These are phyloP conservation scores for Pseudovirgaria hyperparasitica DNA, from an alignment of 2,329 filamentous ascomycete genomes.

Conservation along the genomic window DNA sequence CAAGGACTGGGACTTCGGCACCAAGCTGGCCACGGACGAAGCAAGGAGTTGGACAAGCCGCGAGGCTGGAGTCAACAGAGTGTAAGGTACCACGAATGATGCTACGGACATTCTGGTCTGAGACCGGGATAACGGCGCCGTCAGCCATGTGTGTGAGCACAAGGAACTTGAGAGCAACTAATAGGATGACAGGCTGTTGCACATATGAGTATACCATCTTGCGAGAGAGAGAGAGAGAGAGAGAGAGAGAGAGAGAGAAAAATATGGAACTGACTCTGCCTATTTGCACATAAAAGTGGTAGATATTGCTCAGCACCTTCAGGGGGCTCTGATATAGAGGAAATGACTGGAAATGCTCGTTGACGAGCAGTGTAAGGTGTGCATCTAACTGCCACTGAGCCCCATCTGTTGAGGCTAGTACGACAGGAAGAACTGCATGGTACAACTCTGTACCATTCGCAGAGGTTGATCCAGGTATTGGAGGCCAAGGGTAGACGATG, in stretches of 20 bases:
- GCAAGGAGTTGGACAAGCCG: constrained; percentile 19
- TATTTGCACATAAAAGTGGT: constrained; percentile 12
- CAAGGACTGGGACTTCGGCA: constrained; percentile 19
- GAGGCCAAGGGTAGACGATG: constrained; percentile 24
- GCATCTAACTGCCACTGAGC: constrained; percentile 15
- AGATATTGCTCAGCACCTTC: constrained; percentile 19
- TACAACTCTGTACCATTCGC: constrained; percentile 7
- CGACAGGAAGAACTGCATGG: constrained; percentile 22
- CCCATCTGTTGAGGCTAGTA: constrained; percentile 12
- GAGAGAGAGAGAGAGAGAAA: not conserved
- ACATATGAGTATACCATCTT: too few relatives aligned
- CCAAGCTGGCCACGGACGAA: constrained; percentile 27
- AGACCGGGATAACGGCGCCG: constrained; percentile 18
- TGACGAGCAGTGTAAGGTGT: constrained; percentile 20
- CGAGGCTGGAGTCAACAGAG: constrained; percentile 1
- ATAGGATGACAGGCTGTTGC: constrained; percentile 14
- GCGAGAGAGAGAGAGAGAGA: not conserved
- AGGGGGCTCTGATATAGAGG: constrained; percentile 21
- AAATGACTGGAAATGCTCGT: constrained; percentile 20
- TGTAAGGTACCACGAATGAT: constrained; percentile 9
- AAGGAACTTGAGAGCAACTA: constrained; percentile 23
- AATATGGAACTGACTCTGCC: constrained; percentile 1
- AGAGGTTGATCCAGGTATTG: constrained; percentile 6
- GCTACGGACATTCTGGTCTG: constrained; percentile 7
- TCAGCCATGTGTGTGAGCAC: constrained; percentile 26